Conservation (phyloP, 1,139 yeast genomes). For the Magnusiomyces sp. region DNA sequence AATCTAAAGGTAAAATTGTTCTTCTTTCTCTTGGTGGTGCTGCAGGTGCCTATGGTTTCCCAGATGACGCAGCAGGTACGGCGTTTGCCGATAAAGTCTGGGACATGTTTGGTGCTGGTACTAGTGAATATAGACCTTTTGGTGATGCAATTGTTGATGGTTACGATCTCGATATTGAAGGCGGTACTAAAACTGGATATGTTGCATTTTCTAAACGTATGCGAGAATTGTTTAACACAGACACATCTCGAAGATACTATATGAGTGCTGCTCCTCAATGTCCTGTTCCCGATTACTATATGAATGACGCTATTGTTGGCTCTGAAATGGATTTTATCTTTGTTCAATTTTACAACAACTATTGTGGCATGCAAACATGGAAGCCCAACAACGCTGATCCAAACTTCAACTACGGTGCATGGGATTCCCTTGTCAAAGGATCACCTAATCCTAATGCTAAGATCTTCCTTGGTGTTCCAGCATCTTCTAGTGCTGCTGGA, state of each 20-base stretch:
- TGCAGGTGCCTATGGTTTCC: conserved; percentile 67
- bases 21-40: conserved; percentile 86
- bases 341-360: conserved; percentile 89
- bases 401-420: conserved; percentile 74
- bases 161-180: conserved; percentile 65
- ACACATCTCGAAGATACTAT: conserved; percentile 47
- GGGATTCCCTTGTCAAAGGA: conserved; percentile 66
- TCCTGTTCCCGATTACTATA: conserved; percentile 80
- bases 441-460: conserved; percentile 56
- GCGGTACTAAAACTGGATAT: conserved; percentile 43
- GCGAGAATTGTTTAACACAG: conserved; percentile 44
- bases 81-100: conserved; percentile 69
- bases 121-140: conserved; percentile 59
- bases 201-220: conserved; percentile 45
- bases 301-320: conserved; percentile 55
- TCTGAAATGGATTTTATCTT: conserved; percentile 77
- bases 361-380: conserved; percentile 43
- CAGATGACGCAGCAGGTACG: conserved; percentile 52
- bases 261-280: conserved; percentile 95
- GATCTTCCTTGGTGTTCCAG: conserved; percentile 68
- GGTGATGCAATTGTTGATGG: conserved; percentile 62
- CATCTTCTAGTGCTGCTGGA: conserved; percentile 58
- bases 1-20: conserved; percentile 64
- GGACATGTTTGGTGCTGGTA: conserved; percentile 80
- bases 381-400: conserved; percentile 8